Evolutionary conservation across 176 grass and related monocot genomes (phyloP), one percentile per base, ranked within the genome.

Genomic region (Oryza punctata): DNA sequence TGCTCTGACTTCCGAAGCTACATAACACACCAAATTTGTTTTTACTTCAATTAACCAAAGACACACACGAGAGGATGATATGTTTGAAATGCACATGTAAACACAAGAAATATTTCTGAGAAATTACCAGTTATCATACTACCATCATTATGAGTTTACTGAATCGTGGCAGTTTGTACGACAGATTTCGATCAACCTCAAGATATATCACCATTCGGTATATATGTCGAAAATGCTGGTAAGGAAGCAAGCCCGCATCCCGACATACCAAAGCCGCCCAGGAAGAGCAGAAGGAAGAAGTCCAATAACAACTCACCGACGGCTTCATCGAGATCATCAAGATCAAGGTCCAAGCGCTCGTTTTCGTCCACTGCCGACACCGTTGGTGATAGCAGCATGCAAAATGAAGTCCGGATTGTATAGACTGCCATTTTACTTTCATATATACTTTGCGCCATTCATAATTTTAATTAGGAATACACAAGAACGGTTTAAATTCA

Each of bases 111-210:
- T 6, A 5, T 4, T 32, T 87, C 57, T 33, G 7, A 30, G 38
- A 13, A 13, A 57, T 11, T 1, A 21, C 45, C 19, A 14, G 3
- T 32, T 10, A 23, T 35, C 21, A 13, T 38, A 16, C 7, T 38
- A 16, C 46, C 41, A 30, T 0, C 24, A 18, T 44, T 37, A 65
- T 19, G 12, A 49, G 18, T 21, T 52, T 6, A 4, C 43, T 87
- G 44, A 85, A 69, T 61, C 54, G 3, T 27, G 12, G 15, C 6
- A 10, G 10, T 81, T 63, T 1, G 47, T 21, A 76, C 40, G 1
- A 49, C 91, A 97, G 94, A 97, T 89, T 93, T 91, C 83, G 94
- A 97, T 43, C 84, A 93, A 7, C 81, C 91, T n/a, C 72, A 79
- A 82, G 91, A 93, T 67, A 88, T 84, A 87, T 88, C 91, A 24